Conservation (phyloP, 2,329 filamentous ascomycete genomes). For the Rhexocercosporidium sp. region DNA sequence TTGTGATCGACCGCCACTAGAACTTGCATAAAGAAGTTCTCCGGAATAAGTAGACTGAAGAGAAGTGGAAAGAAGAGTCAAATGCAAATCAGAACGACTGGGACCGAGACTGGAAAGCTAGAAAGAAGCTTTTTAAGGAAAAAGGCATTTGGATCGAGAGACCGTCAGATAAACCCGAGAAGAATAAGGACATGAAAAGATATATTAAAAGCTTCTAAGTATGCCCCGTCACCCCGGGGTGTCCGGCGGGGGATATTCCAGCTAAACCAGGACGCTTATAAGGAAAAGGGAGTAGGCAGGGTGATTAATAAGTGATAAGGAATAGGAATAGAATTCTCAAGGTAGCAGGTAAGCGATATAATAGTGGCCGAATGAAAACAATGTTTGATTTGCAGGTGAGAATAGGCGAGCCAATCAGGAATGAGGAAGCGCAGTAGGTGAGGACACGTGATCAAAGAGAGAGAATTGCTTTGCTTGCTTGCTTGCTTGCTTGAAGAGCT, state of each 20-base stretch:
- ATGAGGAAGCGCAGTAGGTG: too few species aligned
- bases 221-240: background rate
- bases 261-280: background rate
- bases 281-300: background rate
- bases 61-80: slow-evolving; percentile 1
- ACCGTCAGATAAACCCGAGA: background rate
- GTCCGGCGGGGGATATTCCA: too few species aligned
- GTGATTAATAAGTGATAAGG: background rate
- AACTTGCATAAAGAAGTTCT: background rate
- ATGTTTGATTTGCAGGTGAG: too few species aligned
- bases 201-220: background rate
- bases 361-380: background rate
- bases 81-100: background rate
- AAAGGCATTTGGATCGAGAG: background rate
- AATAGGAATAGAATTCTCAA: background rate
- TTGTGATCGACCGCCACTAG: background rate
- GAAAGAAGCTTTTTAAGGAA: background rate
- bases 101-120: background rate
- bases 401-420: too few species aligned
- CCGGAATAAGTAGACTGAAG: background rate
- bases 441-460: too few species aligned
- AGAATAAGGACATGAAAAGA: background rate
- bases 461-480: too few species aligned
- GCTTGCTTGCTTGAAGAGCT: too few species aligned
- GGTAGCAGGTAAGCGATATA: background rate